These are phyloP conservation scores for Trypanosoma vivax DNA, from an alignment of 208 protist species.

Conservation along the genomic window DNA sequence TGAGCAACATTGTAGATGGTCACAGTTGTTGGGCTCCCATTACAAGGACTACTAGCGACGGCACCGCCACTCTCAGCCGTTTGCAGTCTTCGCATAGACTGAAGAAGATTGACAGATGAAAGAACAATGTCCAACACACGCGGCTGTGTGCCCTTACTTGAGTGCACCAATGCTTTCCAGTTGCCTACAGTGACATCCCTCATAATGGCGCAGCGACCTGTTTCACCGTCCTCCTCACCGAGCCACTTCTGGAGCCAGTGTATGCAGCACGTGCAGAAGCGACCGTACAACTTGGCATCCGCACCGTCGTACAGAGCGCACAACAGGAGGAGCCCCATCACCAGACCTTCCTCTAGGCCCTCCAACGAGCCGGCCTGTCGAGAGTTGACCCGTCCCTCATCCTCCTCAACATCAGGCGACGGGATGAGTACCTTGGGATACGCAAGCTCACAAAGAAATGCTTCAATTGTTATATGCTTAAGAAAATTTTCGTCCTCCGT, in stretches of 20 bases:
- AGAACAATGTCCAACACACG: slow-evolving; percentile 3
- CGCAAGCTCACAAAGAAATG: background rate
- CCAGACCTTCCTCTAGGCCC: slow-evolving; percentile 6
- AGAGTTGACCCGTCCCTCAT: background rate
- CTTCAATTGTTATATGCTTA: slow-evolving; percentile 4
- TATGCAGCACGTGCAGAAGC: slow-evolving; percentile 15
- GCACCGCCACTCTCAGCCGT: no score
- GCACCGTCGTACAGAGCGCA: slow-evolving; percentile 11
- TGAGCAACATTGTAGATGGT: background rate
- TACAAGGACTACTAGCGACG: background rate
- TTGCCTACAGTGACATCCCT: background rate
- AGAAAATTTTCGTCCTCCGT: slow-evolving; percentile 10
- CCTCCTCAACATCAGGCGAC: background rate
- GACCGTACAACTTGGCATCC: slow-evolving; percentile 5
- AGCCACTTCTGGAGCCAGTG: background rate
- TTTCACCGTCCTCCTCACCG: slow-evolving; percentile 1
- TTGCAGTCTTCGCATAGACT: slow-evolving; percentile 10
- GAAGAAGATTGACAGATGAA: slow-evolving; percentile 10
- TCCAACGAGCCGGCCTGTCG: background rate
- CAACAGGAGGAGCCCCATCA: slow-evolving; percentile 7
- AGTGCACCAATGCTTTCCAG: background rate
- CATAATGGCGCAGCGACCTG: background rate
- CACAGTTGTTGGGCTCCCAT: background rate
- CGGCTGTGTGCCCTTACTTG: background rate
- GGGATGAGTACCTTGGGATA: background rate